Base-by-base conservation (phyloP, 2,329 filamentous ascomycete genomes). In the Stromatinia cepivora region DNA sequence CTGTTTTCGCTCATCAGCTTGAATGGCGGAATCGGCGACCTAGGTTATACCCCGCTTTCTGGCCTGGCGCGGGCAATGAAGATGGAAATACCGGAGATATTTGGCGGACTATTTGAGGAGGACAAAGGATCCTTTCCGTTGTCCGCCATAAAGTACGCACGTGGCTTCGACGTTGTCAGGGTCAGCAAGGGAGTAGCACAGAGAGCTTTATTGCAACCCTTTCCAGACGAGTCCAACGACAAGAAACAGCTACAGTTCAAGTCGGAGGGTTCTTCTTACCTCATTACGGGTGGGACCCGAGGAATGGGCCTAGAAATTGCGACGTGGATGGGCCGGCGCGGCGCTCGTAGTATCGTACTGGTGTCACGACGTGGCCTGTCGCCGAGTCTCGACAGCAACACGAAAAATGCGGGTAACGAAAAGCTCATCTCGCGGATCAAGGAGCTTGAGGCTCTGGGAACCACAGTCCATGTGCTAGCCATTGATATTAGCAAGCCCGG, bases 291-390 rank as follows among this genome's bases (percentile, higher is more conserved):
- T 13, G 57, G 57, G 13, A 61, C 57, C 6, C 15, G 57, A 20
- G 57, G 57, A 9, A 15, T 61, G 39, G 57, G 57, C 36, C 17
- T n/a, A n/a, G 57, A 61, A 39, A 45, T 61, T 28, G 57, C 39
- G 13, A 25, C 20, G 10, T 45, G 34, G 34, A 39, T 61, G 20
- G 4, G 3, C 13, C 17, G 9, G 36, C 28, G 34, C 13, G 57
- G 57, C 5, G 36, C 57, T 7, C 36, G 39, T 17, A 39, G 20
- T n/a, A 36, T 61, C 9, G 13, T 61, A 39, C 34, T 45, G 15
- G 22, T 61, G n/a, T 61, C 36, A 36, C 57, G 57, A 13, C 28
- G 9, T 56, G 53, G 28, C 28, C 31, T 56, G 11, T 4, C 28
- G 22, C 22, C 53, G 9, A 31, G 25, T 31, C 28, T 20, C 10